A percentile compares a stretch with the other conserved stretches of the same genome.
Evolutionary conservation across 2,329 filamentous ascomycete genomes (phyloP).

Genomic region (Ophiostoma montium): DNA sequence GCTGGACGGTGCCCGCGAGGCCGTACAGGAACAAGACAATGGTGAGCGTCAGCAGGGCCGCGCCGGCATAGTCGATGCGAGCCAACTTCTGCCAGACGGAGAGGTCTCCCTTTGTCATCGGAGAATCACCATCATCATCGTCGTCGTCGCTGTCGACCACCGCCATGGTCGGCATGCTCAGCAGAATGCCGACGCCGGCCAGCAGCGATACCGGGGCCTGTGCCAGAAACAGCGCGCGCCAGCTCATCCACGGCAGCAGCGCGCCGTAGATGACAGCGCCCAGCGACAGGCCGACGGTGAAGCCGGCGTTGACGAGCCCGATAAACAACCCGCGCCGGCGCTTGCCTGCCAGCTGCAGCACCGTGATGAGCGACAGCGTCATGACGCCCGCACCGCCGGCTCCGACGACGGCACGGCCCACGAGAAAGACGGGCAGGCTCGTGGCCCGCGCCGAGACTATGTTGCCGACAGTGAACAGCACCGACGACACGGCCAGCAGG

Average conservation of each 20-base stretch:
- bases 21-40: slow-evolving; percentile 59
- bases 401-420: slow-evolving; percentile 55
- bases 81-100: slow-evolving; percentile 40
- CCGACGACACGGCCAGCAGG: slow-evolving; percentile 48
- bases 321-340: slow-evolving; percentile 58
- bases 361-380: slow-evolving; percentile 59
- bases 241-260: slow-evolving; percentile 38
- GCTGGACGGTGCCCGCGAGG: slow-evolving; percentile 48
- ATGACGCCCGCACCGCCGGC: slow-evolving; percentile 58
- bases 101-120: slow-evolving; percentile 12
- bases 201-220: slow-evolving; percentile 52
- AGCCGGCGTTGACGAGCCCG: slow-evolving; percentile 55
- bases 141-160: slow-evolving; percentile 11
- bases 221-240: slow-evolving; percentile 60
- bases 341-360: slow-evolving; percentile 57
- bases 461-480: slow-evolving; percentile 45
- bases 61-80: slow-evolving; percentile 62
- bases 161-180: slow-evolving; percentile 44
- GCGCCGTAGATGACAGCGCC: slow-evolving; percentile 21
- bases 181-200: slow-evolving; percentile 46
- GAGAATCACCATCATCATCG: slow-evolving; percentile 21
- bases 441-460: slow-evolving; percentile 48
- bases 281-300: slow-evolving; percentile 20
- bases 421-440: slow-evolving; percentile 48
- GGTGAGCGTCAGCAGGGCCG: slow-evolving; percentile 38